Percentiles rank a stretch among this genome's conserved stretches.
Evolutionary conservation across 2,329 filamentous ascomycete genomes (phyloP).

Genomic region (Endoconidiophora polonica): DNA sequence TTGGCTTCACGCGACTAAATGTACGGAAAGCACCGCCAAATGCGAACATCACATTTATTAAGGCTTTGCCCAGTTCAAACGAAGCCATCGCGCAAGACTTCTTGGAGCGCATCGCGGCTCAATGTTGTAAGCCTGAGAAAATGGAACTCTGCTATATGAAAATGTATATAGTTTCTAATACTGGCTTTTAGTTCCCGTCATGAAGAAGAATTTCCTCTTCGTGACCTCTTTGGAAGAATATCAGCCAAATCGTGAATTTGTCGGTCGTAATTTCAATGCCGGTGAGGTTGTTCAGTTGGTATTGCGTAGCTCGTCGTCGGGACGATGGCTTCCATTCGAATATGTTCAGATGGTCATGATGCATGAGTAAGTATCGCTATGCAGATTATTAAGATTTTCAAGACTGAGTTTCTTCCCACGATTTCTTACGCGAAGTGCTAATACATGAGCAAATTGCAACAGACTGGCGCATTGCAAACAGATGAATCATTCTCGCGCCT

Average conservation of each 20-base stretch:
- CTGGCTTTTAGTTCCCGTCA: slow-evolving; percentile 40
- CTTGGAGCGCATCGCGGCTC: slow-evolving; percentile 60
- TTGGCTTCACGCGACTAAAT: slow-evolving; percentile 67
- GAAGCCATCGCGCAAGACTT: slow-evolving; percentile 50
- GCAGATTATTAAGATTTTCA: neutral
- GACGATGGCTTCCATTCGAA: slow-evolving; percentile 61
- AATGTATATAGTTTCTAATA: neutral
- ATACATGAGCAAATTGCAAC: neutral
- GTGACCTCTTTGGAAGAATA: slow-evolving; percentile 61
- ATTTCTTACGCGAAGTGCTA: neutral
- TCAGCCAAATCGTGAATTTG: slow-evolving; percentile 64
- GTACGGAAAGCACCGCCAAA: slow-evolving; percentile 60
- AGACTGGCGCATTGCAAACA: slow-evolving; percentile 69
- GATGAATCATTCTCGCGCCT: slow-evolving; percentile 74
- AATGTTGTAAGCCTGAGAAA: slow-evolving; percentile 40
- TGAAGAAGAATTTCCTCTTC: slow-evolving; percentile 47
- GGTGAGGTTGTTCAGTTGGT: slow-evolving; percentile 79
- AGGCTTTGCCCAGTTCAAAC: slow-evolving; percentile 50
- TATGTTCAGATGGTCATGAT: slow-evolving; percentile 94
- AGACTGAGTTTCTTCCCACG: slow-evolving; percentile 26
- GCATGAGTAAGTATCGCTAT: slow-evolving; percentile 41
- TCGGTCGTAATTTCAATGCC: slow-evolving; percentile 79
- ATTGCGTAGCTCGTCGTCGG: slow-evolving; percentile 46
- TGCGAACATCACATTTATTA: slow-evolving; percentile 68
- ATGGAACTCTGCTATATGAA: neutral